Percentiles rank a stretch among this genome's conserved stretches.
Conservation (phyloP, 2,329 filamentous ascomycete genomes). For the Stemphylium lycopersici region DNA sequence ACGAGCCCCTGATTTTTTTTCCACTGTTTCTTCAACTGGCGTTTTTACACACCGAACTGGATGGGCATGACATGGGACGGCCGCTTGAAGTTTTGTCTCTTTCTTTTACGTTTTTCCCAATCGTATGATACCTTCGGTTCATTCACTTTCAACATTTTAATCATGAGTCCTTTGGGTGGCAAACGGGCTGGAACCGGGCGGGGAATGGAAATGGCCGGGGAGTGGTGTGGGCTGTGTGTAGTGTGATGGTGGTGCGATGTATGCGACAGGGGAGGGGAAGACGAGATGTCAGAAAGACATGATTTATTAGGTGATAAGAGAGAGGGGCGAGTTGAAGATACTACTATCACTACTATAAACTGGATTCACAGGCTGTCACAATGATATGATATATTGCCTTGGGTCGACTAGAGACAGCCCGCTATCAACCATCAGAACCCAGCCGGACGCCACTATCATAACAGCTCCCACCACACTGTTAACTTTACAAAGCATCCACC, state of each 20-base stretch:
- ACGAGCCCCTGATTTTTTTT: background rate
- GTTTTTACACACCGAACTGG: background rate
- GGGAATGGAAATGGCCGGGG: background rate
- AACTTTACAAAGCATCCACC: too few relatives aligned
- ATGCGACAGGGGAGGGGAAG: background rate
- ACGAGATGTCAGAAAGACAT: background rate
- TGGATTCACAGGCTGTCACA: too few relatives aligned
- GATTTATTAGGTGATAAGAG: constrained; percentile 30
- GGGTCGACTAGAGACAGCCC: too few relatives aligned
- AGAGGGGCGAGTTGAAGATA: constrained; percentile 37
- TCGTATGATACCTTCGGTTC: constrained; percentile 13
- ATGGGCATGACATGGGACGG: constrained; percentile 1
- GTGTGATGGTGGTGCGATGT: constrained; percentile 10
- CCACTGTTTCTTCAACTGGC: constrained; percentile 1
- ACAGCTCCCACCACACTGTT: too few relatives aligned
- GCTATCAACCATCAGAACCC: too few relatives aligned
- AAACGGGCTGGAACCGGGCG: background rate
- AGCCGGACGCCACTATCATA: too few relatives aligned
- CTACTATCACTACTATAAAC: background rate
- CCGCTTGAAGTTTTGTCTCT: background rate
- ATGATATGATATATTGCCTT: too few relatives aligned
- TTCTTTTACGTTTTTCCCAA: background rate
- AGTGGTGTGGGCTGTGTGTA: constrained; percentile 5
- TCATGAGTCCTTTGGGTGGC: background rate
- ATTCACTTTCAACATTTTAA: constrained; percentile 7